Evolutionary conservation across 768 basidiomycete genomes (phyloP), one percentile per base, ranked within the genome.

Genomic region (Lactarius vividus): DNA sequence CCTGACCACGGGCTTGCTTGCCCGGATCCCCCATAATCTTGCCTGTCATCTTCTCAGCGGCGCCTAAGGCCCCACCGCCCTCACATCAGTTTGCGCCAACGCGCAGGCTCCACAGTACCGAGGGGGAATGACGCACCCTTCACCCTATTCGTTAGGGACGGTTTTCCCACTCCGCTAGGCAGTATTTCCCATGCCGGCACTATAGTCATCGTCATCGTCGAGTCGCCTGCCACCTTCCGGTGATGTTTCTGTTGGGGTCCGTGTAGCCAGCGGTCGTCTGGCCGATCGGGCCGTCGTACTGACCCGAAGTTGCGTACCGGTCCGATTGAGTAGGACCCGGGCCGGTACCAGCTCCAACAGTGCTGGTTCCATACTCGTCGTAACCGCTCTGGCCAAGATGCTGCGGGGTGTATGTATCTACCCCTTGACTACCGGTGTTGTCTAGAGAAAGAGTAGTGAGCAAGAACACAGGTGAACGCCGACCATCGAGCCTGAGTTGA

Each of bases 11-110:
- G 58, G 58, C 52, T 55, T 58, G 42, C 61, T 6, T 65, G 3
- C 42, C 63, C 56, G 59, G 42, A 40, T 69, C 61, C 16, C 69
- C 55, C 4, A n/a, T 53, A n/a, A 62, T 28, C n/a, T 69, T 70
- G 3, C 69, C 67, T 1, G 42, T 26, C 33, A 70, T 15, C 59
- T 40, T 65, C 59, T 70, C 69, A 11, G 64, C 62, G 3, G 64
- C 57, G 37, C 69, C 69, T 70, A 33, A n/a, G 4, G 28, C 33
- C 59, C 59, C 64, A 61, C 35, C 37, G 4, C 46, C 35, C 28
- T 29, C n/a, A 33, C 33, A 15, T 70, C 60, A 69, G 55, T 33
- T 10, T 23, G 54, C 42, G 26, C 55, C 44, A 33, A 39, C 54
- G 15, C 18, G 13, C 13, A n/a, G n/a, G 29, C 29, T 10, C 55